These are phyloP conservation scores for Periconia digitata DNA, from an alignment of 2,329 filamentous ascomycete species.

Conservation along the genomic window DNA sequence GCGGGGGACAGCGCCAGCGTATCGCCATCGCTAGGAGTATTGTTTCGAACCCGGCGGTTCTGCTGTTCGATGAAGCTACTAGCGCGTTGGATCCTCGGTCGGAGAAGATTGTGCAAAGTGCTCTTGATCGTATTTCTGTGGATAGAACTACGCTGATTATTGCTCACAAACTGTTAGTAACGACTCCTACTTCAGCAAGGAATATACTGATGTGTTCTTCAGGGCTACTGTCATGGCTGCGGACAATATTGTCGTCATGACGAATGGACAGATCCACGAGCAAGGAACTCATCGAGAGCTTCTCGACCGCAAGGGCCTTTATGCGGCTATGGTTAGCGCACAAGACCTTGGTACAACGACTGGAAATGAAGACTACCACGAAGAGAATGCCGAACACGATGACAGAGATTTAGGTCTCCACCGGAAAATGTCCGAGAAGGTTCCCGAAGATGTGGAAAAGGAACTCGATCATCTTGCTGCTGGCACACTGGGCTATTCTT, in stretches of 20 bases:
- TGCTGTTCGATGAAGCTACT: slow-evolving; percentile 41
- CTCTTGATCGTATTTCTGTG: slow-evolving; percentile 35
- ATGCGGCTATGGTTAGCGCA: slow-evolving; percentile 7
- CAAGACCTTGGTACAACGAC: slow-evolving; percentile 2
- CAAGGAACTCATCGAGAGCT: slow-evolving; percentile 72
- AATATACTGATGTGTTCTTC: too few species aligned
- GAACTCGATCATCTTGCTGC: slow-evolving; percentile 4
- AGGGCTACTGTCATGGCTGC: slow-evolving; percentile 64
- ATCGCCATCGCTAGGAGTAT: slow-evolving; percentile 46
- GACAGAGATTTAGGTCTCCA: background rate
- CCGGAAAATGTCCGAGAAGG: background rate
- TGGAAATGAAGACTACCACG: background rate
- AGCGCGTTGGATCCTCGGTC: slow-evolving; percentile 46
- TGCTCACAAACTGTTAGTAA: slow-evolving; percentile 74
- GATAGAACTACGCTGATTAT: slow-evolving; percentile 68
- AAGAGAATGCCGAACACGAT: background rate
- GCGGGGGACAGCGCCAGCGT: slow-evolving; percentile 85
- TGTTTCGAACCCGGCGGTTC: slow-evolving; percentile 41
- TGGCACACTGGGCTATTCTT: slow-evolving; percentile 3
- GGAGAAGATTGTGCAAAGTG: slow-evolving; percentile 41
- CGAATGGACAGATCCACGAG: slow-evolving; percentile 68
- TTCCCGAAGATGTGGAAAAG: background rate
- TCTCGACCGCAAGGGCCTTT: slow-evolving; percentile 40
- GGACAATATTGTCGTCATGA: slow-evolving; percentile 71
- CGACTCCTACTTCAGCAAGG: slow-evolving; percentile 25